phyloP scores from a whole-genome alignment of 2,329 filamentous ascomycete genomes.

The Hypoxylon sp. region DNA sequence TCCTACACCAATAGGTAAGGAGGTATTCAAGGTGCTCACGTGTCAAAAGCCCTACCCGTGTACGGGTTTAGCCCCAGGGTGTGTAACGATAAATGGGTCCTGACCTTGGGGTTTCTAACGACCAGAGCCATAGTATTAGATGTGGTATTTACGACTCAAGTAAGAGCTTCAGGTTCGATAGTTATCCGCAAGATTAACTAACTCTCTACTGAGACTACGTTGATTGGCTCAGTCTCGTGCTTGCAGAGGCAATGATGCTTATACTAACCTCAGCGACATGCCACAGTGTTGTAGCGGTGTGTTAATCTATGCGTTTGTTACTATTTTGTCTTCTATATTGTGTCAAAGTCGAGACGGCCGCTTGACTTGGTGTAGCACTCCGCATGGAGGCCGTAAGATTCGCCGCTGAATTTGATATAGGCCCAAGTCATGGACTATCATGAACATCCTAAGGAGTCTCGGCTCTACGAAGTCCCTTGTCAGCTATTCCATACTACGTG shows the following conservation, averaged over 20 bases:
- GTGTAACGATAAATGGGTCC: not conserved
- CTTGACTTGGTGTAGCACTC: not conserved
- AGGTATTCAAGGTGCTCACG: not conserved
- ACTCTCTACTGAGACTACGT: not conserved
- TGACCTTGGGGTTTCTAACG: not conserved
- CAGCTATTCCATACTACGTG: not conserved
- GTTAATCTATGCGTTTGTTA: not conserved
- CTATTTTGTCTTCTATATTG: not conserved
- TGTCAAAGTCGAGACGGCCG: not conserved
- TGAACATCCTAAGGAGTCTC: not conserved
- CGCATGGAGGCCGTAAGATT: not conserved
- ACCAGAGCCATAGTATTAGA: not conserved
- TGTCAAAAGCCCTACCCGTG: not conserved
- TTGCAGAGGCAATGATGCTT: not conserved
- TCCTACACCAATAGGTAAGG: not conserved
- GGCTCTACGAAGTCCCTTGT: not conserved
- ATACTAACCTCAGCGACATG: not conserved
- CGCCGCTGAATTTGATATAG: not conserved
- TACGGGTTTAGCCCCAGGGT: not conserved
- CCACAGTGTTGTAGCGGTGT: not conserved
- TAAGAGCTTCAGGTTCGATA: not conserved
- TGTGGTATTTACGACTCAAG: not conserved
- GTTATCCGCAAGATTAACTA: not conserved
- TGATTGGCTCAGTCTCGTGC: not conserved
- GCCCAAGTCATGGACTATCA: not conserved